Evolutionary conservation across 1,284 basidiomycete species (phyloP).

Genomic region (Fomes fomentarius): DNA sequence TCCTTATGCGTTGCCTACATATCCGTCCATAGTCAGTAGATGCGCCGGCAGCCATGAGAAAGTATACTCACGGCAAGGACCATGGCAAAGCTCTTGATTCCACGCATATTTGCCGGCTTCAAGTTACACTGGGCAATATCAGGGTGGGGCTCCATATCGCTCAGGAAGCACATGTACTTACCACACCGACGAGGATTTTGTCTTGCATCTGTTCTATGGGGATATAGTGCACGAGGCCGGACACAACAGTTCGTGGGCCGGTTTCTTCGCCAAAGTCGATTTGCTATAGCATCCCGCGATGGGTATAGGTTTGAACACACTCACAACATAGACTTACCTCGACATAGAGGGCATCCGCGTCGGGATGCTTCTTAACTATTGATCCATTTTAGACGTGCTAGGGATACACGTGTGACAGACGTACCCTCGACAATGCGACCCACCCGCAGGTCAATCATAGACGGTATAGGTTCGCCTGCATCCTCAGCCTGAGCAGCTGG

Average conservation of each 20-base stretch:
- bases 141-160: slow-evolving; percentile 9
- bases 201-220: slow-evolving; percentile 92
- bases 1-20: slow-evolving; percentile 85
- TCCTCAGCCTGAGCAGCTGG: slow-evolving; percentile 46
- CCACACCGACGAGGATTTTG: slow-evolving; percentile 85
- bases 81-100: slow-evolving; percentile 96
- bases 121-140: slow-evolving; percentile 75
- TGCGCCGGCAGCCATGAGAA: not conserved
- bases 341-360: slow-evolving; percentile 91
- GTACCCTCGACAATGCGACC: slow-evolving; percentile 88
- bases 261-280: slow-evolving; percentile 94
- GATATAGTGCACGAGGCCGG: slow-evolving; percentile 93
- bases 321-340: slow-evolving; percentile 55
- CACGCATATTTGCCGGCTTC: slow-evolving; percentile 95
- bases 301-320: not conserved
- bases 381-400: not conserved
- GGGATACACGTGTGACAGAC: slow-evolving; percentile 28
- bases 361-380: slow-evolving; percentile 90
- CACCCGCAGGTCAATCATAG: slow-evolving; percentile 94
- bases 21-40: too few relatives aligned
- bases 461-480: slow-evolving; percentile 79
- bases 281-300: slow-evolving; percentile 53
- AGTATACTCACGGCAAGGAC: slow-evolving; percentile 76
- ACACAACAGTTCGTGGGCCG: slow-evolving; percentile 92
- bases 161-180: too few relatives aligned